phyloP scores from a whole-genome alignment of 768 basidiomycete genomes.

The Rhodocollybia butyracea region DNA sequence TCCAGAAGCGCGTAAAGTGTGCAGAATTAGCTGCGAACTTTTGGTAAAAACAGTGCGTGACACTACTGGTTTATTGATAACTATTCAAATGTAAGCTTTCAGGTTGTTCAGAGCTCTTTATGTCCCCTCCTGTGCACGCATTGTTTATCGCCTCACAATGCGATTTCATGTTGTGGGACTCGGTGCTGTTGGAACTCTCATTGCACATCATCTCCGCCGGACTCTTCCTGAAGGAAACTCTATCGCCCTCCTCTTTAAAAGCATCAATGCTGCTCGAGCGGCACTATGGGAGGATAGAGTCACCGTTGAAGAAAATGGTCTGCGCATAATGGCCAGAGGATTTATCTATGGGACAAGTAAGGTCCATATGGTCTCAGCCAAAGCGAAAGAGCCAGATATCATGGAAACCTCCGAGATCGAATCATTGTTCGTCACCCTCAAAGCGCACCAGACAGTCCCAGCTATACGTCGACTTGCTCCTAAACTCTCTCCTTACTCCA shows the following conservation, averaged over 20 bases:
- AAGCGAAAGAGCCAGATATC: neutral
- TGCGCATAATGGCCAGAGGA: slow-evolving; percentile 35
- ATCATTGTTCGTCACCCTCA: slow-evolving; percentile 80
- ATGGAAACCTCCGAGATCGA: slow-evolving; percentile 52
- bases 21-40: no score
- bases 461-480: slow-evolving; percentile 58
- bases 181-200: slow-evolving; percentile 78
- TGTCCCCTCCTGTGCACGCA: slow-evolving; percentile 6
- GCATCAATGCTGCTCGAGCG: slow-evolving; percentile 31
- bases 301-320: slow-evolving; percentile 52
- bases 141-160: slow-evolving; percentile 36
- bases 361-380: slow-evolving; percentile 52
- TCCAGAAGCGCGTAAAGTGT: no score
- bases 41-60: no score
- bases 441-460: slow-evolving; percentile 61
- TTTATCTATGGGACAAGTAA: slow-evolving; percentile 30
- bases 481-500: slow-evolving; percentile 63
- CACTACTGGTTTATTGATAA: no score
- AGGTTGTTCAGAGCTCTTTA: neutral
- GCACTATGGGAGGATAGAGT: slow-evolving; percentile 29
- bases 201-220: slow-evolving; percentile 76
- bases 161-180: slow-evolving; percentile 76
- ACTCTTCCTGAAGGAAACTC: slow-evolving; percentile 46
- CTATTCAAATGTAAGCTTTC: no score
- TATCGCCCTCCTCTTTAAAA: slow-evolving; percentile 71